Evolutionary conservation across 176 grass and related monocot genomes (phyloP).

Genomic region (Juncus inflexus): DNA sequence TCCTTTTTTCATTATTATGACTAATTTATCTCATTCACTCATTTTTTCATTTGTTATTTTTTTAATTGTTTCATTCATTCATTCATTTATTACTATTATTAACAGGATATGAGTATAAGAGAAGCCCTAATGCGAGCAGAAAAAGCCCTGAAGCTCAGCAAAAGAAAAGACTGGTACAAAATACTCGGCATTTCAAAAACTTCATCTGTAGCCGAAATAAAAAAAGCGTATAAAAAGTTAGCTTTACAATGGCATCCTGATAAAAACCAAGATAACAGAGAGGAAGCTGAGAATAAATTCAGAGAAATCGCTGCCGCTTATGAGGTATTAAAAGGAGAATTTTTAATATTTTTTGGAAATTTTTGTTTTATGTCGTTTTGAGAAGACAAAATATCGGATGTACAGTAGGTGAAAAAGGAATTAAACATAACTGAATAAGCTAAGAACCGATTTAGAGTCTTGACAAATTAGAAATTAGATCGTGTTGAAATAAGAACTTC

Average conservation of each 20-base stretch:
- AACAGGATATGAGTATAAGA: slow-evolving; percentile 66
- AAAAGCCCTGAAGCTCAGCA: slow-evolving; percentile 85
- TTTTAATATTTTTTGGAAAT: too few species aligned
- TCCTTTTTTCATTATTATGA: neutral
- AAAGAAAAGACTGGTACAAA: slow-evolving; percentile 98
- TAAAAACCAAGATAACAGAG: slow-evolving; percentile 92
- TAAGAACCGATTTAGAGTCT: too few species aligned
- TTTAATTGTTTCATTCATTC: too few species aligned
- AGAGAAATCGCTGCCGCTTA: slow-evolving; percentile 90
- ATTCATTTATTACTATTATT: slow-evolving; percentile 7
- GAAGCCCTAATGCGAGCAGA: slow-evolving; percentile 87
- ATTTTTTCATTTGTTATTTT: too few species aligned
- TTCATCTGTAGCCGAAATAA: slow-evolving; percentile 72
- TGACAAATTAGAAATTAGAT: too few species aligned
- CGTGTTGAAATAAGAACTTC: too few species aligned
- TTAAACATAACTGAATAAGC: too few species aligned
- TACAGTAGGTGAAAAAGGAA: too few species aligned
- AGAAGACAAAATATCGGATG: too few species aligned
- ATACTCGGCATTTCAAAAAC: slow-evolving; percentile 82
- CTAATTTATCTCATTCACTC: too few species aligned
- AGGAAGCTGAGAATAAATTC: slow-evolving; percentile 89
- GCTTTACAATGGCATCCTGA: slow-evolving; percentile 98
- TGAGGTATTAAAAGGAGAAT: slow-evolving; percentile 67
- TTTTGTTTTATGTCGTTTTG: too few species aligned
- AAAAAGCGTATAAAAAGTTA: slow-evolving; percentile 92